Evolutionary conservation across 805 yeast genomes (phyloP).

Genomic region (Starmera quercuum): DNA sequence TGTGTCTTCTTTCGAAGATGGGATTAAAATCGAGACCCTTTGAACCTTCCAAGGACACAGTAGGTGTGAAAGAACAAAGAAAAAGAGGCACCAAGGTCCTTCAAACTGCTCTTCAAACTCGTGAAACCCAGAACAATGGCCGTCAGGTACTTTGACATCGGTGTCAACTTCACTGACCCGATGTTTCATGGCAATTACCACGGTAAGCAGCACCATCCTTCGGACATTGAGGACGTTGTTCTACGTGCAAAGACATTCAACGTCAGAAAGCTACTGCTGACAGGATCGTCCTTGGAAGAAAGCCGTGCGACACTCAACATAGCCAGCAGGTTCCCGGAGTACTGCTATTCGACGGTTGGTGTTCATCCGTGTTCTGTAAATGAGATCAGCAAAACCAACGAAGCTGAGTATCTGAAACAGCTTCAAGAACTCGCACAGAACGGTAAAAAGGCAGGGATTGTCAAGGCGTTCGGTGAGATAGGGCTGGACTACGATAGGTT

Average conservation of each 20-base stretch:
- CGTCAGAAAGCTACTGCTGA: constrained; percentile 66
- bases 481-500: constrained; percentile 93
- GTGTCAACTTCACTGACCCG: constrained; percentile 77
- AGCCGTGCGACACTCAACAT: constrained; percentile 54
- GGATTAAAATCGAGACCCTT: no score
- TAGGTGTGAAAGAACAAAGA: no score
- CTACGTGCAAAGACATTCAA: constrained; percentile 56
- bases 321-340: constrained; percentile 30
- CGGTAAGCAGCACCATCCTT: constrained; percentile 56
- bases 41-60: no score
- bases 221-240: constrained; percentile 60
- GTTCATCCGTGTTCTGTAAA: constrained; percentile 89
- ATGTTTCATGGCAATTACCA: constrained; percentile 83
- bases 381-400: constrained; percentile 34
- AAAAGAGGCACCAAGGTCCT: no score
- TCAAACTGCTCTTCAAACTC: no score
- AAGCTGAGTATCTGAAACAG: constrained; percentile 33
- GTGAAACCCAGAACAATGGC: neutral
- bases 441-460: constrained; percentile 42
- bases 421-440: constrained; percentile 41
- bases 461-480: constrained; percentile 88
- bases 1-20: no score
- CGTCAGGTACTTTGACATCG: constrained; percentile 33
- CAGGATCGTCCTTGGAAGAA: constrained; percentile 75
- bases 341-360: constrained; percentile 70